Conservation (phyloP, 2,329 filamentous ascomycete species). For the Botrytis byssoidea region DNA sequence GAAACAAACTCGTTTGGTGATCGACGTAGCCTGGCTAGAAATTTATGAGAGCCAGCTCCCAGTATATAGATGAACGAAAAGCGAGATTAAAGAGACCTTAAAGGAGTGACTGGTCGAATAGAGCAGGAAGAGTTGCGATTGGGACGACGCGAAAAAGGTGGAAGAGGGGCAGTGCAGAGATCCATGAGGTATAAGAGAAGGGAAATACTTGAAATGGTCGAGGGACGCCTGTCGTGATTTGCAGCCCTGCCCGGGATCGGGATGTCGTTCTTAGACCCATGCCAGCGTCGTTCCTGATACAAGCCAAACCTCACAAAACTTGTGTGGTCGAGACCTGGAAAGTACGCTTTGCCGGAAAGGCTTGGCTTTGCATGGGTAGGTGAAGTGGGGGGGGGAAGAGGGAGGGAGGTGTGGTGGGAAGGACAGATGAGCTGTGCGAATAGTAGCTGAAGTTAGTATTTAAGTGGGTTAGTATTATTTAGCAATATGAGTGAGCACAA, state of each 20-base stretch:
- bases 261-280: constrained; percentile 35
- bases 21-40: constrained; percentile 41
- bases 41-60: constrained; percentile 57
- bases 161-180: constrained; percentile 50
- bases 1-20: constrained; percentile 46
- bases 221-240: constrained; percentile 38
- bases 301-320: constrained; percentile 37
- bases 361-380: constrained; percentile 28
- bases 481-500: constrained; percentile 17
- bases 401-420: background rate
- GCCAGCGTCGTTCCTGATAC: constrained; percentile 37
- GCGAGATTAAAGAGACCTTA: constrained; percentile 45
- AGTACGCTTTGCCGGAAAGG: constrained; percentile 30
- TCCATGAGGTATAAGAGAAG: constrained; percentile 53
- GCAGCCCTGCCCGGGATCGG: constrained; percentile 37
- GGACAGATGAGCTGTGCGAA: constrained; percentile 18
- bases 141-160: constrained; percentile 47
- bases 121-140: constrained; percentile 44
- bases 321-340: constrained; percentile 35
- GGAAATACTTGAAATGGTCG: constrained; percentile 40
- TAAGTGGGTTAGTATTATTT: constrained; percentile 5
- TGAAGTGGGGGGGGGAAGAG: constrained; percentile 16
- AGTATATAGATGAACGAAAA: constrained; percentile 49
- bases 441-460: constrained; percentile 18
- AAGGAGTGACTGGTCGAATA: constrained; percentile 53